phyloP scores from a whole-genome alignment of 768 basidiomycete species.

The Tylopilus intermedius region DNA sequence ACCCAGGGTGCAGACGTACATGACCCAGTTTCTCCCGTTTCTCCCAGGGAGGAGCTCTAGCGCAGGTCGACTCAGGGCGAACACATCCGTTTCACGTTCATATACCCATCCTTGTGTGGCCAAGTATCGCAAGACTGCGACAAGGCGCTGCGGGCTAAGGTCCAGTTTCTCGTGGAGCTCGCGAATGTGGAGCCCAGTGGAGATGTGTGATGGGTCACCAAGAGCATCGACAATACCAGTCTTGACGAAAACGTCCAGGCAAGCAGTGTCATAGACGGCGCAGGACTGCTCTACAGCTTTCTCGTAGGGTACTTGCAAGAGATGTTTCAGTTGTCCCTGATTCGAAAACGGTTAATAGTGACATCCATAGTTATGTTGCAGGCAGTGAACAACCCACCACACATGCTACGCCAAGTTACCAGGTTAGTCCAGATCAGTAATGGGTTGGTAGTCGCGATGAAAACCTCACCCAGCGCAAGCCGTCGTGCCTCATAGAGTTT shows the following conservation, averaged over 20 bases:
- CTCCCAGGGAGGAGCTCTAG: neutral
- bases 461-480: neutral
- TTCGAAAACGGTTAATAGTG: neutral
- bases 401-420: neutral
- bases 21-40: conserved; percentile 3
- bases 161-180: neutral
- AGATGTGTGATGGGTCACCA: neutral
- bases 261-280: conserved; percentile 4
- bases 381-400: neutral
- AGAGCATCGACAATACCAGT: conserved; percentile 1
- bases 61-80: neutral
- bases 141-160: neutral
- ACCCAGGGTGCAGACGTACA: neutral
- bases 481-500: neutral
- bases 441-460: neutral
- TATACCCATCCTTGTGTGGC: conserved; percentile 1
- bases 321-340: conserved; percentile 5
- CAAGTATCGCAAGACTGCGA: neutral
- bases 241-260: conserved; percentile 1
- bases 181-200: neutral
- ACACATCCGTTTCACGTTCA: neutral
- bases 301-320: conserved; percentile 3
- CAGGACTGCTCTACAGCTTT: conserved; percentile 1
- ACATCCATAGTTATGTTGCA: neutral
- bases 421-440: neutral